Conservation (phyloP, 768 basidiomycete genomes). For the Austroboletus eburneus region DNA sequence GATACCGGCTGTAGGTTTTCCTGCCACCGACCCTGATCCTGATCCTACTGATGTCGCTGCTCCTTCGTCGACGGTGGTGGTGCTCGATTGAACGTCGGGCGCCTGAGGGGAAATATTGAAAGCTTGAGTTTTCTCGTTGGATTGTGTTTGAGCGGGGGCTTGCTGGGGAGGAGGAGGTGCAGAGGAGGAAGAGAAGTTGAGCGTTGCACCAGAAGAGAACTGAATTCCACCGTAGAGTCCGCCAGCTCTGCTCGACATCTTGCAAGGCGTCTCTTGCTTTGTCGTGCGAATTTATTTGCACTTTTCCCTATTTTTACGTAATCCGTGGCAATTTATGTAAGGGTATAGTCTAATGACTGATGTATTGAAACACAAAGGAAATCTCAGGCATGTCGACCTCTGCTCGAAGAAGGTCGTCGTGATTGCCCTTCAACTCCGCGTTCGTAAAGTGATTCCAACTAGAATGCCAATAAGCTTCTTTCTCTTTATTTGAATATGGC, state of each 20-base stretch:
- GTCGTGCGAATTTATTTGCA: constrained; percentile 14
- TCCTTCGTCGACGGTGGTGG: constrained; percentile 24
- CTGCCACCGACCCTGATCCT: constrained; percentile 33
- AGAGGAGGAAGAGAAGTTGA: constrained; percentile 41
- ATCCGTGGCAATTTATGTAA: no score
- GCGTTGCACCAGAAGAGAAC: constrained; percentile 66
- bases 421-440: constrained; percentile 79
- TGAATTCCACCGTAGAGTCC: constrained; percentile 86
- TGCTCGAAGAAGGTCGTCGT: constrained; percentile 91
- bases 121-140: constrained; percentile 18
- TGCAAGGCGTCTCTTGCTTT: constrained; percentile 23
- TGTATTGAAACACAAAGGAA: constrained; percentile 95
- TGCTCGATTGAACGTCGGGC: constrained; percentile 26
- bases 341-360: constrained; percentile 60
- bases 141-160: constrained; percentile 17
- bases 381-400: constrained; percentile 82
- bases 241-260: constrained; percentile 75
- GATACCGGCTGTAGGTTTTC: constrained; percentile 56
- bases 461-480: constrained; percentile 5
- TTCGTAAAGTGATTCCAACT: constrained; percentile 99
- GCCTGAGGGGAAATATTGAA: constrained; percentile 17
- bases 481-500: constrained; percentile 2
- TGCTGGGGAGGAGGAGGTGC: constrained; percentile 26
- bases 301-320: no score
- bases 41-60: constrained; percentile 18